Base-by-base conservation (phyloP, 176 grass and related monocot species). In the Areca catechu region DNA sequence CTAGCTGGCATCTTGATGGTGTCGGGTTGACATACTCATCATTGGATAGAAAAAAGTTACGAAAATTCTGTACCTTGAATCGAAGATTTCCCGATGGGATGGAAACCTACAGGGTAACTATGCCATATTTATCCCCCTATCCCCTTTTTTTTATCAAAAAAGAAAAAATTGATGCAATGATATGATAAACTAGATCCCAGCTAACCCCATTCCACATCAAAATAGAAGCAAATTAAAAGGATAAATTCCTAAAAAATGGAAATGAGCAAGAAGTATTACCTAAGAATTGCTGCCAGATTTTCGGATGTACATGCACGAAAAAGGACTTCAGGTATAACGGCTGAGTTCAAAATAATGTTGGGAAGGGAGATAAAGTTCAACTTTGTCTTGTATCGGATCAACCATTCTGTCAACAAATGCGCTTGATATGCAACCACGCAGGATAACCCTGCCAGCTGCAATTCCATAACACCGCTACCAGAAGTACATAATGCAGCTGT, bases 381-480 rank as follows among this genome's bases (percentile, higher is more conserved):
- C 62, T 76, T 91, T 53, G 73, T 91, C 55, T 75, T 97, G 65
- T 82, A 28, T 24, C 72, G 62, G 59, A 97, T 85, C n/a, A 97
- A 71, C 50, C 71, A 91, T 74, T 97, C 83, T 14, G 92, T 97
- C 60, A 97, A 76, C 25, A 85, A 67, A 85, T 97, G 86, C 77
- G 92, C 83, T 71, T 54, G 74, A 70, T 97, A 91, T 67, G 92
- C 77, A 71, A 97, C 92, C 19, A 91, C 75, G 75, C 78, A 86
- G 20, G 92, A 83, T 62, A 97, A 51, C 61, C 79, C 82, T 27
- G 83, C 80, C 51, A 97, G 51, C 75, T 80, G 82, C 51, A 91
- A 67, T 71, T 97, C 93, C 87, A 91, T 88, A 67, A 97, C 93
- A 72, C 83, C 83, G 59, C 87, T 85, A 69, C 93, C 92, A 5